Base-by-base conservation (phyloP, 148 eudicot genomes). In the Camellia granthamiana region DNA sequence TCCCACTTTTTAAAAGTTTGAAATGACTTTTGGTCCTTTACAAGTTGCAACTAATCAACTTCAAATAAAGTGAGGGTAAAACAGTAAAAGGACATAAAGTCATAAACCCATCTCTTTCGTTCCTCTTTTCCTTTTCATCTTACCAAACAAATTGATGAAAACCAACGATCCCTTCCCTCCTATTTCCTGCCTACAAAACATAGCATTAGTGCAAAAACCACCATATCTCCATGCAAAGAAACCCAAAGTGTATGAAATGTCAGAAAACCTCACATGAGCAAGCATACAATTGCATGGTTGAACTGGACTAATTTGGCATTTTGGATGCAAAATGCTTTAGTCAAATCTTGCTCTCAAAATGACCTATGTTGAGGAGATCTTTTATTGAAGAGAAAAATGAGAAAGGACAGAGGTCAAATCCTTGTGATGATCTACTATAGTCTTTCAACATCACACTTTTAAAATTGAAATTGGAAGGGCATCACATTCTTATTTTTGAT, bases 1-100 rank as follows among this genome's bases (percentile, higher is more conserved):
- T 47, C 74, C 49, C 46, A 30, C 46, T 69, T 19, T 9, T 47
- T 9, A 18, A n/a, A 70, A n/a, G 74, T 47, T 47, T 69, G 56
- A 47, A 70, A 70, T 70, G 15, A 7, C 14, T 8, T 70, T 70
- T 70, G 10, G 74, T 7, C 56, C 74, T 56, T 70, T 69, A 49
- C 30, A 44, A 47, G 56, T n/a, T 18, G 47, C 55, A n/a, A 3
- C 74, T 47, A 44, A 47, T 49, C 38, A 47, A 47, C 23, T 47
- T 69, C 5, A 19, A 11, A 70, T n/a, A 54, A 69, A 69, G n/a
- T 1, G 56, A 70, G 3, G 15, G 74, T 19, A 10, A 70, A 13
- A 47, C 11, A 55, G 52, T 49, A 49, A 55, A 55, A 55, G 13
- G 10, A 55, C 13, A 11, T 55, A 55, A 55, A 55, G 10, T 7